Evolutionary conservation across 257 asterid species (phyloP).

Genomic region (Fraxinus quadrangulata): DNA sequence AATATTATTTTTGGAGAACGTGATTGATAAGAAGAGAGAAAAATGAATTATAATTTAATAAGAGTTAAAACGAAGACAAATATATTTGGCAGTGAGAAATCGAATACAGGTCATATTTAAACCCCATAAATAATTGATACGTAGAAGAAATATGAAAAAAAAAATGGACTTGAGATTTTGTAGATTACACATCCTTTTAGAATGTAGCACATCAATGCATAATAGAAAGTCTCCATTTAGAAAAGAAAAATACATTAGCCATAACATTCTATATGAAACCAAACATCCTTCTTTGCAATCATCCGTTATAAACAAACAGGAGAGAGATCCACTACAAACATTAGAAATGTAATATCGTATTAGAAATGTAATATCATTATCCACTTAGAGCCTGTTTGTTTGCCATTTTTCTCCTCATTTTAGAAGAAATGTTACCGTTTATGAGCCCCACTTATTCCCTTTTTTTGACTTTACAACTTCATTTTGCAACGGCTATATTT

Average conservation of each 20-base stretch:
- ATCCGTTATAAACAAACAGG: not conserved
- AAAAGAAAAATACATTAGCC: not conserved
- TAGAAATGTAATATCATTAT: not conserved
- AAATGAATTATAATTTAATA: too few species aligned
- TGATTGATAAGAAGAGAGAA: too few species aligned
- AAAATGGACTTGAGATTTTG: not conserved
- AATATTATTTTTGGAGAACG: too few species aligned
- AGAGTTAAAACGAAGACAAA: too few species aligned
- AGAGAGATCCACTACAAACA: not conserved
- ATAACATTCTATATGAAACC: not conserved
- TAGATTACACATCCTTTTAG: not conserved
- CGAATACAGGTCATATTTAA: too few species aligned
- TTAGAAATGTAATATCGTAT: not conserved
- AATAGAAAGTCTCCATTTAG: not conserved
- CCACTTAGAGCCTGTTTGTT: not conserved
- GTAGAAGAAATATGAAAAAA: not conserved
- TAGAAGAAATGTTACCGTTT: too few species aligned
- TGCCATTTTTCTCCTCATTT: too few species aligned
- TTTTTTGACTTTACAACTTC: too few species aligned
- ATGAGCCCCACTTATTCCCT: too few species aligned
- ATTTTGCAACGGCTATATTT: too few species aligned
- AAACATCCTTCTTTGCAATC: not conserved
- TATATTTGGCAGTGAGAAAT: too few species aligned
- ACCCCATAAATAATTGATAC: too few species aligned
- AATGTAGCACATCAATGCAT: not conserved